These are phyloP conservation scores for Candida freyschussii DNA, from an alignment of 1,139 yeast species.

Conservation along the genomic window DNA sequence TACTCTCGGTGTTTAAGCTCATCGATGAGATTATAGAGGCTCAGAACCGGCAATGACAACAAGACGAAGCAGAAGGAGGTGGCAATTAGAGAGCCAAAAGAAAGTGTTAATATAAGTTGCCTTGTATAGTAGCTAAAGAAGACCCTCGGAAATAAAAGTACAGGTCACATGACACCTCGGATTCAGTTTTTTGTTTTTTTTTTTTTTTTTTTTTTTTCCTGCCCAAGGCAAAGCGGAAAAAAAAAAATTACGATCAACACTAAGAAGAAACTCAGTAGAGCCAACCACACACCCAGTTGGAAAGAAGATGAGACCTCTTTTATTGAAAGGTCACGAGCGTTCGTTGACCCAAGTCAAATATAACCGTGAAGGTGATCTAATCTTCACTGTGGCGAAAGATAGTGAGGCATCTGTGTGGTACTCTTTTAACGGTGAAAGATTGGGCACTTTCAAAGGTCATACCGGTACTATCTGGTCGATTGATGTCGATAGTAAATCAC, in stretches of 20 bases:
- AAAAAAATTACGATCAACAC: no score
- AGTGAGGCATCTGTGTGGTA: slow-evolving; percentile 88
- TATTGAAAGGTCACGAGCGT: slow-evolving; percentile 78
- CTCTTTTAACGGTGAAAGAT: slow-evolving; percentile 91
- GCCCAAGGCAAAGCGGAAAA: not conserved
- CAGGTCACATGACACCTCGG: slow-evolving; percentile 2
- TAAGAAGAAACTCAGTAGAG: no score
- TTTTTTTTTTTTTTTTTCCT: slow-evolving; percentile 5
- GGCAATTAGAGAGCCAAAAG: no score
- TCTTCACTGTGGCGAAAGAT: slow-evolving; percentile 92
- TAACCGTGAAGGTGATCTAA: slow-evolving; percentile 91
- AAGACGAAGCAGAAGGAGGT: no score
- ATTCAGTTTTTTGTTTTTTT: slow-evolving; percentile 1
- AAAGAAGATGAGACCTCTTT: slow-evolving; percentile 45
- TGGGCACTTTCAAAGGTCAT: slow-evolving; percentile 90
- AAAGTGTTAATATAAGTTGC: no score
- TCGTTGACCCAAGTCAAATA: slow-evolving; percentile 87
- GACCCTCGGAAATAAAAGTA: not conserved
- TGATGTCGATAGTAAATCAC: slow-evolving; percentile 71
- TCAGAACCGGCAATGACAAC: not conserved
- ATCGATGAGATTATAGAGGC: slow-evolving; percentile 31
- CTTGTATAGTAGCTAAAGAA: no score
- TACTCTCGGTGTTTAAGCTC: slow-evolving; percentile 35
- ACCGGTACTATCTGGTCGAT: slow-evolving; percentile 95
- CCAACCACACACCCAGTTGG: not conserved